Base-by-base conservation (phyloP, 1,139 yeast species). In the Candida sojae region DNA sequence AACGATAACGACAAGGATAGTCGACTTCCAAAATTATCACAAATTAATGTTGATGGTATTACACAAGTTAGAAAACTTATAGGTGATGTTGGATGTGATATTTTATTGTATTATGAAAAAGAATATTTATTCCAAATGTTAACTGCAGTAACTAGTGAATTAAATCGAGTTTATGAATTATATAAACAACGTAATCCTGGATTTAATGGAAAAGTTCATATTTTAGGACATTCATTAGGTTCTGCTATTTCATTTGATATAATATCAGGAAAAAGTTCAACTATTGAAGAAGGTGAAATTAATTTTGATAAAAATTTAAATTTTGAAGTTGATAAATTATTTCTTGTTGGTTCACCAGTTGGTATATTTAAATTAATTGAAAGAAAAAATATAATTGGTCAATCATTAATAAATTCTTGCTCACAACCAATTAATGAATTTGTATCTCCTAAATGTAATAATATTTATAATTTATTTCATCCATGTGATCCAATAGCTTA, bases 201-300 rank as follows among this genome's bases (percentile, higher is more conserved):
- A 12, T 91, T 90, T 66, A 73, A 81, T 21, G 97, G 97, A 0
- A 80, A 84, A 52, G 84, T 91, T 0, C 91, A 92, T 58, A 64
- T 93, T 2, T 73, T 93, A 57, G 98, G 97, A 1, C 99, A 93
- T 64, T 91, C 97, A 0, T 68, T 93, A 29, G 99, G 99, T 0
- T 86, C 96, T 12, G 86, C 93, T 0, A 89, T 93, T 47, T 79
- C 87, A 1, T 82, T 89, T 56, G 99, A 93, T 63, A 73, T 93
- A 35, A 65, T 91, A 35, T 73, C 88, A 2, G 64, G 72, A 31
- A 93, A 87, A 60, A 81, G 83, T 1, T 63, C 66, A 43, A 52
- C 59, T 3, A 37, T 56, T 12, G 25, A 25, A 1, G 62, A 67
- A 1, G 54, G 52, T 1, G 61, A 59, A 4, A 56, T 59, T 1